A percentile compares a stretch with the other conserved stretches of the same genome.
Evolutionary conservation across 345 rosid species (phyloP).

Genomic region (Populus deltoides): DNA sequence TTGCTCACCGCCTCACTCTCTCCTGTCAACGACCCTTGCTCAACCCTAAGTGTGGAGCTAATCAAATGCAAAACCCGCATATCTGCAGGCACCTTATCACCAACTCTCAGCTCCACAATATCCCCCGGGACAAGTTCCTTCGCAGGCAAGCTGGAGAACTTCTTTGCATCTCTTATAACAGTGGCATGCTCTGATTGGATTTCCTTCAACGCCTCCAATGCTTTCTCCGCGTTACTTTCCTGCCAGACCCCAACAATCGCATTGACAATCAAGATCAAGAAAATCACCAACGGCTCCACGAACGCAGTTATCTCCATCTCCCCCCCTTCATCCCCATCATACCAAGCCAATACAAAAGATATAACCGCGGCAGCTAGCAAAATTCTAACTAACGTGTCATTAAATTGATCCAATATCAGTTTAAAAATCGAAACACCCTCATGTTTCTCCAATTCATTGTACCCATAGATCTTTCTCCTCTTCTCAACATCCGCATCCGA

Average conservation of each 20-base stretch:
- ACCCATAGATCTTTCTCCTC: constrained; percentile 52
- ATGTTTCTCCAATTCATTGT: constrained; percentile 79
- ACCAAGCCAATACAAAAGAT: constrained; percentile 76
- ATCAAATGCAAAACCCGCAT: constrained; percentile 63
- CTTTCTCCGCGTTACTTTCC: constrained; percentile 89
- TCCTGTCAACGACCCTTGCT: constrained; percentile 91
- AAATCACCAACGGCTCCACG: constrained; percentile 92
- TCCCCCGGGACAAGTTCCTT: constrained; percentile 93
- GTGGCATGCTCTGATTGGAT: constrained; percentile 79
- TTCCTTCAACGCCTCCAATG: constrained; percentile 87
- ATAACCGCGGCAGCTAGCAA: constrained; percentile 70
- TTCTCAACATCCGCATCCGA: constrained; percentile 51
- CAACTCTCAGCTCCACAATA: constrained; percentile 78
- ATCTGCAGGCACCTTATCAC: constrained; percentile 93
- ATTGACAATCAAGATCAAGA: constrained; percentile 84
- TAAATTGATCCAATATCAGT: constrained; percentile 75
- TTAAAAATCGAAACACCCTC: constrained; percentile 60
- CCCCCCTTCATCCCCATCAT: constrained; percentile 84
- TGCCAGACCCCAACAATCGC: constrained; percentile 92
- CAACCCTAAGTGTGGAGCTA: constrained; percentile 79
- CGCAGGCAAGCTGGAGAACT: constrained; percentile 47
- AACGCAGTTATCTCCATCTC: constrained; percentile 82
- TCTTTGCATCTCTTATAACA: constrained; percentile 63
- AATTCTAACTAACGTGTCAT: constrained; percentile 81
- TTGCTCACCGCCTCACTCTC: constrained; percentile 90